Percentiles rank a stretch among this genome's conserved stretches.
Conservation (phyloP, 1,284 basidiomycete genomes). For the Cryptococcus sp. region DNA sequence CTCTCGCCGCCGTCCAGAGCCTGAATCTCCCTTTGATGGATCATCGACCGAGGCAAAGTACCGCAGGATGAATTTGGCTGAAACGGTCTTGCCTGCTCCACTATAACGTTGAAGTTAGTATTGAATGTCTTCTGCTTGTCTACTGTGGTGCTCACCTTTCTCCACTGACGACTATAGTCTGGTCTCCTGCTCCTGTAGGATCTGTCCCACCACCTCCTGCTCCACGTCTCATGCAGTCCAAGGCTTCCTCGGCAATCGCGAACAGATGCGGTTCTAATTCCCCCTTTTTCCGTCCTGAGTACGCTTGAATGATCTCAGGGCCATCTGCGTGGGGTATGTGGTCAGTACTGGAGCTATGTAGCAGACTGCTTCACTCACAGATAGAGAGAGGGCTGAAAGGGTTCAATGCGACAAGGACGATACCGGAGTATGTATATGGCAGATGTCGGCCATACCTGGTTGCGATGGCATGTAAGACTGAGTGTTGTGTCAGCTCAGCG, state of each 20-base stretch:
- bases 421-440: conserved; percentile 99
- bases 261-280: conserved; percentile 98
- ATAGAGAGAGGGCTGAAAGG: conserved; percentile 92
- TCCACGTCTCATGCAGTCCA: conserved; percentile 80
- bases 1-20: conserved; percentile 22
- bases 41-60: conserved; percentile 98
- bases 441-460: conserved; percentile 96
- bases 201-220: conserved; percentile 65
- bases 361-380: conserved; percentile 52
- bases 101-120: conserved; percentile 53
- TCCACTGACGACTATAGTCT: conserved; percentile 98
- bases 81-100: conserved; percentile 99
- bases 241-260: conserved; percentile 98
- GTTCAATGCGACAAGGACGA: conserved; percentile 85
- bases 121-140: neutral
- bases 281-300: conserved; percentile 86
- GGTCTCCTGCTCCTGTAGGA: conserved; percentile 66
- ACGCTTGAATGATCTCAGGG: conserved; percentile 95
- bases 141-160: conserved; percentile 69
- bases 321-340: conserved; percentile 59
- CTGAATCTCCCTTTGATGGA: conserved; percentile 59
- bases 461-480: conserved; percentile 94
- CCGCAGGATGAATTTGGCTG: conserved; percentile 98
- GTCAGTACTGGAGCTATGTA: neutral
- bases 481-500: conserved; percentile 2